Base-by-base conservation (phyloP, 192 early-diverging fungal genomes). In the Backusella australiensis region DNA sequence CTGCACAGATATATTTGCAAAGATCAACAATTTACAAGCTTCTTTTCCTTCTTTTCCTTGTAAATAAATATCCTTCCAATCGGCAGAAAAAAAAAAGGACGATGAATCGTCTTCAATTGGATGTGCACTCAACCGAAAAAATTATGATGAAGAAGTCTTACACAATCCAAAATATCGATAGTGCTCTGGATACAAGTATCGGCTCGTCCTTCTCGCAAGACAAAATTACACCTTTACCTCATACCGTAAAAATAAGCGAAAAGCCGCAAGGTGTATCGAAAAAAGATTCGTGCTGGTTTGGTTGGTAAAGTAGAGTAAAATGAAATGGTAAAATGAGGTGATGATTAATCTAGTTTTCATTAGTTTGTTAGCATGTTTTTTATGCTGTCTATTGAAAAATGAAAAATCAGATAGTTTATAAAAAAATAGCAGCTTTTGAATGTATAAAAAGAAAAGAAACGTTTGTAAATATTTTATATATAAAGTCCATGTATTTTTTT, bases 311-410 rank as follows among this genome's bases (percentile, higher is more conserved):
- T 63, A 63, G 21, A 26, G 4, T 29, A 29, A 63, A 63, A 14
- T 12, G 4, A 23, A 59, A 23, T 35, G 29, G 11, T 19, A 71
- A 14, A 15, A 41, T 44, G n/a, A 29, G 23, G 6, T 29, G 34
- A 39, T n/a, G 11, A n/a, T 59, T 15, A 17, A 52, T 38, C 15
- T 56, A 1, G 6, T n/a, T 21, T 8, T 15, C 8, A 11, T 19
- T 74, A 74, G 72, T 65, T 23, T 74, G 38, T 15, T 74, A 8
- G 72, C 72, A 32, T 74, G 72, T 39, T 56, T 74, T 36, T 63
- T 74, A 23, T 74, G 72, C 23, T 74, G 72, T 74, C 34, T 52
- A n/a, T 46, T 63, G 15, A 74, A 74, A 52, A 74, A 74, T 23
- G 72, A 74, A 65, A 32, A 21, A 71, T 49, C 46, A 11, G 26